Percentiles rank a stretch among this genome's conserved stretches.
Conservation (phyloP, 257 asterid genomes). For the Rauvolfia tetraphylla region DNA sequence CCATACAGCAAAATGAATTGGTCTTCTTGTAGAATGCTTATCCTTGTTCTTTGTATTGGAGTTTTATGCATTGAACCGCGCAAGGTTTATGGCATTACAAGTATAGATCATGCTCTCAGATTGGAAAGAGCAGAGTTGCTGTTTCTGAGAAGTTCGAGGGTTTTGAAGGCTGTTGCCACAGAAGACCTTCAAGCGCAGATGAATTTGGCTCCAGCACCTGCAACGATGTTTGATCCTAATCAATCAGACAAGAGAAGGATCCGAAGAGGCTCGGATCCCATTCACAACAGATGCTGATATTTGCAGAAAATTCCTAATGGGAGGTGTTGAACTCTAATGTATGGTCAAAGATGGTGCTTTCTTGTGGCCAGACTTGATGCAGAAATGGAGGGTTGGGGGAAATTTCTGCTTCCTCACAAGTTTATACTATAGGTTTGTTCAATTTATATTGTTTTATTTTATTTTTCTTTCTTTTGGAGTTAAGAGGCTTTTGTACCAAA, state of each 20-base stretch:
- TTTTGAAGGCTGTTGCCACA: slow-evolving; percentile 27
- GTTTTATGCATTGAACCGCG: slow-evolving; percentile 36
- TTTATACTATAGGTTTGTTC: slow-evolving; percentile 15
- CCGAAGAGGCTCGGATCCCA: slow-evolving; percentile 74
- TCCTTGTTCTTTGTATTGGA: slow-evolving; percentile 44
- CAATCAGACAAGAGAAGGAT: slow-evolving; percentile 65
- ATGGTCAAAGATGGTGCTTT: slow-evolving; percentile 15
- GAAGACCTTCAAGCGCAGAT: slow-evolving; percentile 39
- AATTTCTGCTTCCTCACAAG: slow-evolving; percentile 14
- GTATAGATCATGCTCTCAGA: slow-evolving; percentile 49
- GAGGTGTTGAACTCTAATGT: neutral
- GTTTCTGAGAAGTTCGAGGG: slow-evolving; percentile 28
- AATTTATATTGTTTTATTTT: neutral
- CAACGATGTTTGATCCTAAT: slow-evolving; percentile 52
- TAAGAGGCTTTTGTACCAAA: slow-evolving; percentile 16
- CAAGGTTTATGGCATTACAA: slow-evolving; percentile 40
- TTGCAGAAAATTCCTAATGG: neutral
- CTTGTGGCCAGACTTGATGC: slow-evolving; percentile 14
- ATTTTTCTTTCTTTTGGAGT: neutral
- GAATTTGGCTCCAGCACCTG: slow-evolving; percentile 60
- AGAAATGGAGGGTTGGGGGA: slow-evolving; percentile 12
- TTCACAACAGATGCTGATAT: slow-evolving; percentile 63
- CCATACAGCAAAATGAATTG: slow-evolving; percentile 43
- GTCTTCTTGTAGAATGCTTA: slow-evolving; percentile 30
- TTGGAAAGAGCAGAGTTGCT: slow-evolving; percentile 23